Evolutionary conservation across 495 filamentous ascomycete genomes (phyloP), one percentile per base, ranked within the genome.

Genomic region (Darksidea phi): DNA sequence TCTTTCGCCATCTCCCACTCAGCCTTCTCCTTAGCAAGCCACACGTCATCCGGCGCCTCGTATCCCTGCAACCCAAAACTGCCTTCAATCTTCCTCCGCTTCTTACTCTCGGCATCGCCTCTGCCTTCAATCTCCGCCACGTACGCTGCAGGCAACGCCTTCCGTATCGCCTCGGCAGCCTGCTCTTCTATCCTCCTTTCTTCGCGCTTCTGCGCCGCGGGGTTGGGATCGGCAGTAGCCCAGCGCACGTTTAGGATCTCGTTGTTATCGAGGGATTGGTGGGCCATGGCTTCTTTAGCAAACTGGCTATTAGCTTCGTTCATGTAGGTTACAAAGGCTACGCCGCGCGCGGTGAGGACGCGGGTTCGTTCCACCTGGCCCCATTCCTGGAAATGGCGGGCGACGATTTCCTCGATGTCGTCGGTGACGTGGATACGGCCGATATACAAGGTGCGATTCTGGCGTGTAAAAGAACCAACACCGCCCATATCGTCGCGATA

Each of bases 401-500:
- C 85, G 1, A 96, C 91, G n/a, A 97, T 82, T 73, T 98, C 94
- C 71, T 97, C 92, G 61, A 97, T 97, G 70, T 96, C 93, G 73
- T 97, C 93, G n/a, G 85, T 91, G 18, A 96, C 93, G 70, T 96
- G 89, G 61, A 97, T 96, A 23, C 92, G 79, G 3, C 94, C 94
- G 8, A 96, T 78, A 68, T 98, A 98, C 10, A 98, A 79, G 2
- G 95, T 97, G 7, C 93, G 78, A 66, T 97, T 98, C 71, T 91
- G 89, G 15, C 94, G 82, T 79, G 87, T 86, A 70, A 97, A 98
- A 59, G 80, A 85, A 2, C 94, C 94, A 13, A 95, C 88, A 61
- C 94, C 94, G 34, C 92, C 92, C 94, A 98, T 97, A 70, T 98
- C 91, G 72, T 95, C 91, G 50, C 91, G 79, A 75, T 95, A 96